These are phyloP conservation scores for Rubia yunnanensis DNA, from an alignment of 257 asterid genomes.

Conservation along the genomic window DNA sequence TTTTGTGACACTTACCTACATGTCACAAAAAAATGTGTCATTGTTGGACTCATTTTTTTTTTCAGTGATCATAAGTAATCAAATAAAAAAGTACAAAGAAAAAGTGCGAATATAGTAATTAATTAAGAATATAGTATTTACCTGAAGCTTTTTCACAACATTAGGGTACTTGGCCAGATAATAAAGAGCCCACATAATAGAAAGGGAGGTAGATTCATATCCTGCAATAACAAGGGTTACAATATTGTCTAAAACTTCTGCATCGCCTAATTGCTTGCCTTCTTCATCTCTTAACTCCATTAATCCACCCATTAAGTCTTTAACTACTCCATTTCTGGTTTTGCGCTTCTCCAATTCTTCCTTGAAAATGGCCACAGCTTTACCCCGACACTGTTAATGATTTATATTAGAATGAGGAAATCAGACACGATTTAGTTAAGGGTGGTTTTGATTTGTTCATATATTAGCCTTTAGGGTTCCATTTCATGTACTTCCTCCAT, in stretches of 20 bases:
- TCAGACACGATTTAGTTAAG: no score
- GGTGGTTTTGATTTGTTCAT: no score
- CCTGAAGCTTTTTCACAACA: slow-evolving; percentile 9
- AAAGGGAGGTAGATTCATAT: slow-evolving; percentile 17
- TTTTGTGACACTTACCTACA: no score
- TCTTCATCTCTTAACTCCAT: slow-evolving; percentile 11
- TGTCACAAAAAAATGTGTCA: no score
- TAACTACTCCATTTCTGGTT: neutral
- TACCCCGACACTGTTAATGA: slow-evolving; percentile 43
- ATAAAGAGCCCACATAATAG: slow-evolving; percentile 24
- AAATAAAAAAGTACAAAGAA: no score
- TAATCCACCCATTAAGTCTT: slow-evolving; percentile 13
- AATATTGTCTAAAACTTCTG: slow-evolving; percentile 20
- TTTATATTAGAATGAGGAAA: no score
- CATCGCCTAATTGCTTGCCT: slow-evolving; percentile 14
- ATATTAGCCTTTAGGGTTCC: no score
- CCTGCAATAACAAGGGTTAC: slow-evolving; percentile 17
- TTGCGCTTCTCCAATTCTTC: slow-evolving; percentile 42
- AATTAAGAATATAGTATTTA: no score
- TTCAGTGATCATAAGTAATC: no score
- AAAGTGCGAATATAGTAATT: no score
- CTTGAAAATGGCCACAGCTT: slow-evolving; percentile 24
- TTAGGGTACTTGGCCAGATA: slow-evolving; percentile 11
- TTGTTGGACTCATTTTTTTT: no score
- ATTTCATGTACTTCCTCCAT: no score